Percentiles rank a stretch among this genome's conserved stretches.
These are phyloP conservation scores for Strobilomyces dryophilus DNA, from an alignment of 768 basidiomycete species.

Conservation along the genomic window DNA sequence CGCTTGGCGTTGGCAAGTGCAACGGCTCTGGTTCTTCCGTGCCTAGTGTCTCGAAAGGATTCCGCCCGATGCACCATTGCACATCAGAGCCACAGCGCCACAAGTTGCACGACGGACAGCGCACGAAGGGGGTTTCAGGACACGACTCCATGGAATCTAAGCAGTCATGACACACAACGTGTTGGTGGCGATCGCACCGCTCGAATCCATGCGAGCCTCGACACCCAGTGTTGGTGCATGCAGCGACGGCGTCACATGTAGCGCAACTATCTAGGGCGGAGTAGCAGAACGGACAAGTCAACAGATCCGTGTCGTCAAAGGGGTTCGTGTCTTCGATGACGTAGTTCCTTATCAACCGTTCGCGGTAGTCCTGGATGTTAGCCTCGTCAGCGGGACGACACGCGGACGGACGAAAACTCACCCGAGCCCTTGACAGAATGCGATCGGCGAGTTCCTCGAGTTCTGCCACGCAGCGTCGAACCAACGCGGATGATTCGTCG, in stretches of 20 bases:
- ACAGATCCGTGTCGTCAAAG: neutral
- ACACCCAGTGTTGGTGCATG: neutral
- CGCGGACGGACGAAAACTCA: neutral
- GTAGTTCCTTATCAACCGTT: neutral
- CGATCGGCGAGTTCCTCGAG: neutral
- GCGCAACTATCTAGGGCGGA: neutral
- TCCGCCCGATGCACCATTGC: neutral
- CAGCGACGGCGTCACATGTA: neutral
- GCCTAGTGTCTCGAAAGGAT: neutral
- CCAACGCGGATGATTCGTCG: too few relatives aligned
- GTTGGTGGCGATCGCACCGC: neutral
- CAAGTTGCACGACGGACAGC: neutral
- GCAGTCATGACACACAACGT: neutral
- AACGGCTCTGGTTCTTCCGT: neutral
- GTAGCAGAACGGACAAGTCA: slow-evolving; percentile 5
- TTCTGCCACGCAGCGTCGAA: too few relatives aligned
- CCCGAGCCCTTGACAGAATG: neutral
- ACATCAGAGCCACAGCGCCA: neutral
- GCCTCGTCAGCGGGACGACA: neutral
- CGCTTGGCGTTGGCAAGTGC: neutral
- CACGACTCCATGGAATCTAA: neutral
- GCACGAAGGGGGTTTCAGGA: neutral
- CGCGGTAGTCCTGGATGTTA: neutral
- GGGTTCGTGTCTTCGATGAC: neutral
- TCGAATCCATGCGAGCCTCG: neutral